These are phyloP conservation scores for Astrocystis sublimbata DNA, from an alignment of 495 filamentous ascomycete genomes.

Conservation along the genomic window DNA sequence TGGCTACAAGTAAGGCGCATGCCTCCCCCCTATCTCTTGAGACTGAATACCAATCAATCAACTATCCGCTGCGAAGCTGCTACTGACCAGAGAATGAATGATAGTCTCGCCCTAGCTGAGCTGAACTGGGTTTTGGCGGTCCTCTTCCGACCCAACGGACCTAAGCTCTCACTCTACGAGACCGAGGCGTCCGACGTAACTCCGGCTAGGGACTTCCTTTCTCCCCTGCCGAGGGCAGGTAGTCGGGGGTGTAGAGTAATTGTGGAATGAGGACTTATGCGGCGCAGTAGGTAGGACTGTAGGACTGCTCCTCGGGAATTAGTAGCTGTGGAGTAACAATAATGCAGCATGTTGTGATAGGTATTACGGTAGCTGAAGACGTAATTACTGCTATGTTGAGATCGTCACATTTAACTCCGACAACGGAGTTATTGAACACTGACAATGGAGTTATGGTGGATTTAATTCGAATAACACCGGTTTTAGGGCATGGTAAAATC, in stretches of 20 bases:
- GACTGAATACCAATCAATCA: not conserved
- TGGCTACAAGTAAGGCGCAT: constrained; percentile 20
- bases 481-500: too few relatives aligned
- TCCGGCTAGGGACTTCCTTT: not conserved
- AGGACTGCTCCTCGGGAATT: too few relatives aligned
- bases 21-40: not conserved
- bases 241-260: not conserved
- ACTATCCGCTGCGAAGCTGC: too few relatives aligned
- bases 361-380: too few relatives aligned
- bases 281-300: too few relatives aligned
- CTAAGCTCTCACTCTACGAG: not conserved
- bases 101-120: constrained; percentile 39
- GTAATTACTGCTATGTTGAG: too few relatives aligned
- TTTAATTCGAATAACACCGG: too few relatives aligned
- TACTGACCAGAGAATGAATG: not conserved
- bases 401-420: too few relatives aligned
- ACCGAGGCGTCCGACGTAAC: not conserved
- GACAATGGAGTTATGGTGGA: too few relatives aligned
- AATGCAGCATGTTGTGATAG: too few relatives aligned
- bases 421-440: too few relatives aligned
- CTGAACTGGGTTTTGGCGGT: constrained; percentile 37
- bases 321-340: too few relatives aligned
- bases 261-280: not conserved
- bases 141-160: constrained; percentile 29
- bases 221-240: not conserved